These are phyloP conservation scores for Pleodorina starrii DNA, from an alignment of 139 green algal species.

Conservation along the genomic window DNA sequence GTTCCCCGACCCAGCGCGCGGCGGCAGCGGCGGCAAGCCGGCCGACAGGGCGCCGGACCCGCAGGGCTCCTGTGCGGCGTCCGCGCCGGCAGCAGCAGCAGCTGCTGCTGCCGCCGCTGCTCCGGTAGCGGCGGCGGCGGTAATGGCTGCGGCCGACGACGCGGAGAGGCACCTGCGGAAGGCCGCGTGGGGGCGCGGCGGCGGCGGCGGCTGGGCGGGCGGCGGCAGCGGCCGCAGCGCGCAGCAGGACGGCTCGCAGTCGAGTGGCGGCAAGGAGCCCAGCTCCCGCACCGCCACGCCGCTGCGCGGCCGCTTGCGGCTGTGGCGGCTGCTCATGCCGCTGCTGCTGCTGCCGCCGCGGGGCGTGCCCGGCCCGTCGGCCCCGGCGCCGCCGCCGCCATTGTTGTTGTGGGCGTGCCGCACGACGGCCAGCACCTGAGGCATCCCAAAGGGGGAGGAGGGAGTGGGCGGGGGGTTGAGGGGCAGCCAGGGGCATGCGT, in stretches of 20 bases:
- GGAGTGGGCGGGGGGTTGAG: too few species aligned
- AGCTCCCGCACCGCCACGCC: not conserved
- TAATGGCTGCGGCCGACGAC: not conserved
- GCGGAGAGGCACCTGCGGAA: not conserved
- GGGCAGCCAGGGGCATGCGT: too few species aligned
- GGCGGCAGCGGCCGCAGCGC: constrained; percentile 8
- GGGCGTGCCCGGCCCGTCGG: not conserved
- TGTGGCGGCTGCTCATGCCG: not conserved
- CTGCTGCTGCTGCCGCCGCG: not conserved
- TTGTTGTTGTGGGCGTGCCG: not conserved
- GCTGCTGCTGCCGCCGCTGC: not conserved
- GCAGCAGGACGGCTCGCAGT: constrained; percentile 33
- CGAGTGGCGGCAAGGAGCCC: not conserved
- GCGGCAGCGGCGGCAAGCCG: constrained; percentile 12
- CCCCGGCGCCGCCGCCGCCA: not conserved
- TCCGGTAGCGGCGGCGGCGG: not conserved
- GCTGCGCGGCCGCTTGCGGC: constrained; percentile 43
- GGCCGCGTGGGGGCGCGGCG: not conserved
- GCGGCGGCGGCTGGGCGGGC: not conserved
- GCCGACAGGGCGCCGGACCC: too few species aligned
- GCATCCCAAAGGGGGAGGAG: too few species aligned
- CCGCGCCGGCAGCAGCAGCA: not conserved
- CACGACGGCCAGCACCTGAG: constrained; percentile 18
- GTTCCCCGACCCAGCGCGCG: not conserved
- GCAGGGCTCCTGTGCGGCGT: too few species aligned